phyloP scores from a whole-genome alignment of 2,329 filamentous ascomycete genomes.

The Cordyceps tenuipes region DNA sequence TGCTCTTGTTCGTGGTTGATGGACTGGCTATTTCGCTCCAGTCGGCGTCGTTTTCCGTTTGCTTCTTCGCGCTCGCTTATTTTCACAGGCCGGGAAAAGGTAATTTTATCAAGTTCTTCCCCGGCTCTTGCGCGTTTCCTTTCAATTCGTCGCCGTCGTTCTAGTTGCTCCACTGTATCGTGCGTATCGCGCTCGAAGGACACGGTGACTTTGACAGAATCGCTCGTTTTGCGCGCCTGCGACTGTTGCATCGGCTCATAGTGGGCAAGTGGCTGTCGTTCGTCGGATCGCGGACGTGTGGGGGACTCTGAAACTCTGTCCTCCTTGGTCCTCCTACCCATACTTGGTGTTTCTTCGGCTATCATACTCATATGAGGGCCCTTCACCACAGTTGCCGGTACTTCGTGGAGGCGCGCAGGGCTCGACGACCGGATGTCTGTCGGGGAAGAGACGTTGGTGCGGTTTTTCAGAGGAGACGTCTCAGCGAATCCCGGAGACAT shows the following conservation, averaged over 20 bases:
- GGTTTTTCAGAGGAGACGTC: constrained; percentile 42
- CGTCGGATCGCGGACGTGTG: constrained; percentile 18
- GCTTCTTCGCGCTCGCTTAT: constrained; percentile 17
- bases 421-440: constrained; percentile 33
- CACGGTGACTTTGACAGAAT: constrained; percentile 17
- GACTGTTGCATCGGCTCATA: constrained; percentile 41
- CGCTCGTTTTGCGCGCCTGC: constrained; percentile 31
- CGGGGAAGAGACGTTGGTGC: constrained; percentile 39
- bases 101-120: constrained; percentile 34
- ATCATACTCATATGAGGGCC: constrained; percentile 14
- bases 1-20: background rate
- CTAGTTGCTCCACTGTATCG: constrained; percentile 33
- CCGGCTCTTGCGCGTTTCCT: constrained; percentile 32
- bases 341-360: constrained; percentile 21
- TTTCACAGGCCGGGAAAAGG: constrained; percentile 22
- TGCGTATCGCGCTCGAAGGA: constrained; percentile 28
- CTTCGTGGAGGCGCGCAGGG: constrained; percentile 26
- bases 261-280: constrained; percentile 28
- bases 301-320: constrained; percentile 31
- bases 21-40: background rate
- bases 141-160: constrained; percentile 30
- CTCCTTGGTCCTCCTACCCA: constrained; percentile 19
- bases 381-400: constrained; percentile 21
- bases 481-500: constrained; percentile 38
- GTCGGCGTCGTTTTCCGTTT: constrained; percentile 18